phyloP scores from a whole-genome alignment of 768 basidiomycete species.

The Suillus brevipes region DNA sequence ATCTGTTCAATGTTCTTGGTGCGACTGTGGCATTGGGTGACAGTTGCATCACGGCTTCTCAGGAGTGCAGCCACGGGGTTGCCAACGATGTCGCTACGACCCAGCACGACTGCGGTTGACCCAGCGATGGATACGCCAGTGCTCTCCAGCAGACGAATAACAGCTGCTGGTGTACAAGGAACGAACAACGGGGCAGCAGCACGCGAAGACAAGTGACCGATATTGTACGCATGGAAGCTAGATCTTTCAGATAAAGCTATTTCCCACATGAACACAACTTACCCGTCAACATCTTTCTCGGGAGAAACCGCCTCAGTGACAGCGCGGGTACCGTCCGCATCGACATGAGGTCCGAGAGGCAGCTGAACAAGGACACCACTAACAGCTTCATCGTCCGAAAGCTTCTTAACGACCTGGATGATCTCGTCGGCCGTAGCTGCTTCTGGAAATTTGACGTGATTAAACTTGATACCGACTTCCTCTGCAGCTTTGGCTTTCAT shows the following conservation, averaged over 20 bases:
- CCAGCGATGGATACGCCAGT: constrained; percentile 80
- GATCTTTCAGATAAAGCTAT: constrained; percentile 3
- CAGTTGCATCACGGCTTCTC: constrained; percentile 88
- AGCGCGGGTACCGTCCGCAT: constrained; percentile 76
- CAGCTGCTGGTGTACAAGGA: constrained; percentile 94
- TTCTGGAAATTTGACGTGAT: constrained; percentile 73
- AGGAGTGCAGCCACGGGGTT: constrained; percentile 92
- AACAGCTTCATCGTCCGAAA: constrained; percentile 80
- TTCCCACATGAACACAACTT: constrained; percentile 26
- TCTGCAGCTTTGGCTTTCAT: constrained; percentile 98
- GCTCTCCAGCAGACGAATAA: constrained; percentile 86
- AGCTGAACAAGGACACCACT: constrained; percentile 95
- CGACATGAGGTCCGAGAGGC: constrained; percentile 83
- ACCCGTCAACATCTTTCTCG: constrained; percentile 98
- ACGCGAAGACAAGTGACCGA: constrained; percentile 90
- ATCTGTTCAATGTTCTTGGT: constrained; percentile 80
- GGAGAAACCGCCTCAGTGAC: constrained; percentile 96
- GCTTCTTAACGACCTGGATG: constrained; percentile 70
- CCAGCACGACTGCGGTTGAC: constrained; percentile 86
- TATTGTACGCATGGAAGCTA: constrained; percentile 98
- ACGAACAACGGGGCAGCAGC: constrained; percentile 86
- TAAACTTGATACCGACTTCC: constrained; percentile 87
- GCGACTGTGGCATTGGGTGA: constrained; percentile 95
- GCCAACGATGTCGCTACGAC: constrained; percentile 97
- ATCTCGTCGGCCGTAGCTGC: constrained; percentile 74